Percentiles rank a stretch among this genome's conserved stretches.
These are phyloP conservation scores for Nakataea oryzae DNA, from an alignment of 2,329 filamentous ascomycete genomes.

Conservation along the genomic window DNA sequence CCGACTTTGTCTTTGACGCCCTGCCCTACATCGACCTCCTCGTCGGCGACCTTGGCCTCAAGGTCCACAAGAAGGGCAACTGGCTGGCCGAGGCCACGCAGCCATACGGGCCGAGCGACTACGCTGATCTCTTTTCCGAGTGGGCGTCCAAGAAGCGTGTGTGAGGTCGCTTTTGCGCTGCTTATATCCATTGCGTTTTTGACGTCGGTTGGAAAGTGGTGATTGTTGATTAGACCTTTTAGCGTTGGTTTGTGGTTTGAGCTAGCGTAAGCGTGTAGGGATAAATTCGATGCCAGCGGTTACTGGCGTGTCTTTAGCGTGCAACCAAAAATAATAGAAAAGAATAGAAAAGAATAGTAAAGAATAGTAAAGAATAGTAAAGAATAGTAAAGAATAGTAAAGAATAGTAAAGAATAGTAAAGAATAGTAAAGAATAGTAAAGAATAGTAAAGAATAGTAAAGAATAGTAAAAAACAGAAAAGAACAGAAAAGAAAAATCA, in stretches of 20 bases:
- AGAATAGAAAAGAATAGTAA: too few species aligned
- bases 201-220: too few species aligned
- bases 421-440: too few species aligned
- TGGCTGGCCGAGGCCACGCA: conserved; percentile 39
- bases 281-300: too few species aligned
- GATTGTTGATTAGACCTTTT: neutral
- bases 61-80: conserved; percentile 42
- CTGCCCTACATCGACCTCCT: conserved; percentile 64
- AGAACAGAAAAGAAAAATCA: too few species aligned
- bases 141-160: conserved; percentile 22
- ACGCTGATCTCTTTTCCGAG: conserved; percentile 40
- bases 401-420: too few species aligned
- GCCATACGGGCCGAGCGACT: conserved; percentile 50
- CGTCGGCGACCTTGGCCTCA: conserved; percentile 53
- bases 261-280: neutral
- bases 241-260: neutral
- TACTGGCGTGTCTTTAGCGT: too few species aligned
- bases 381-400: too few species aligned
- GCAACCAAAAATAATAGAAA: too few species aligned
- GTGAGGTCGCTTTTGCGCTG: neutral
- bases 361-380: too few species aligned
- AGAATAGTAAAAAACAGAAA: too few species aligned
- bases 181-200: neutral
- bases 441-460: too few species aligned
- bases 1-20: conserved; percentile 67